Conservation (phyloP, 2,329 filamentous ascomycete species). For the Coniochaeta prunicola region DNA sequence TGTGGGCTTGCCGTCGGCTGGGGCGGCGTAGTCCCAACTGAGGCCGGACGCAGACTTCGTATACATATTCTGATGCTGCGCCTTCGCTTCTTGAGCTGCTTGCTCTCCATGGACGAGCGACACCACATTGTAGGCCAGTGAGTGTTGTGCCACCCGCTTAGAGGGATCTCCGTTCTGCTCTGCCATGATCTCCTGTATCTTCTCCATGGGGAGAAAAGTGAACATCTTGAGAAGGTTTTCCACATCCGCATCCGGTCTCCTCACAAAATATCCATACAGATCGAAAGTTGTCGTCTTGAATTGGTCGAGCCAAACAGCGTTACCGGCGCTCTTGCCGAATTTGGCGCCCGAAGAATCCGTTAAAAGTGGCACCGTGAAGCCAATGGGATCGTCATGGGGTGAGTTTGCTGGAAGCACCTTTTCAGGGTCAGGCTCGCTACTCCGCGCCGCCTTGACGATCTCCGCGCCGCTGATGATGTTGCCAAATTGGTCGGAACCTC, state of each 20-base stretch:
- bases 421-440: constrained; percentile 40
- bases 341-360: constrained; percentile 82
- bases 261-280: constrained; percentile 84
- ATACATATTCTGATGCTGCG: constrained; percentile 45
- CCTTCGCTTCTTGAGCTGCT: constrained; percentile 56
- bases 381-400: constrained; percentile 56
- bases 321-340: constrained; percentile 91
- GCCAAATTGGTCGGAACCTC: constrained; percentile 91
- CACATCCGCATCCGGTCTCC: constrained; percentile 73
- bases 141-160: constrained; percentile 73
- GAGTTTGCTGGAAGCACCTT: constrained; percentile 27
- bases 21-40: constrained; percentile 5
- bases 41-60: constrained; percentile 16
- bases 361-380: constrained; percentile 84
- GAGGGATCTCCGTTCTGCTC: constrained; percentile 61
- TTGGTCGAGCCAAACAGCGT: constrained; percentile 86
- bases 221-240: constrained; percentile 80
- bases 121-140: constrained; percentile 74
- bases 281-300: constrained; percentile 78
- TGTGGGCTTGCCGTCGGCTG: constrained; percentile 10
- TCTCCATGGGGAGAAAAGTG: constrained; percentile 70
- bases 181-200: constrained; percentile 62
- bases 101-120: constrained; percentile 67
- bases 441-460: constrained; percentile 67
- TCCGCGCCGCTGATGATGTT: constrained; percentile 92